Conservation (phyloP, 306 rosid genomes). For the Quercus variabilis region DNA sequence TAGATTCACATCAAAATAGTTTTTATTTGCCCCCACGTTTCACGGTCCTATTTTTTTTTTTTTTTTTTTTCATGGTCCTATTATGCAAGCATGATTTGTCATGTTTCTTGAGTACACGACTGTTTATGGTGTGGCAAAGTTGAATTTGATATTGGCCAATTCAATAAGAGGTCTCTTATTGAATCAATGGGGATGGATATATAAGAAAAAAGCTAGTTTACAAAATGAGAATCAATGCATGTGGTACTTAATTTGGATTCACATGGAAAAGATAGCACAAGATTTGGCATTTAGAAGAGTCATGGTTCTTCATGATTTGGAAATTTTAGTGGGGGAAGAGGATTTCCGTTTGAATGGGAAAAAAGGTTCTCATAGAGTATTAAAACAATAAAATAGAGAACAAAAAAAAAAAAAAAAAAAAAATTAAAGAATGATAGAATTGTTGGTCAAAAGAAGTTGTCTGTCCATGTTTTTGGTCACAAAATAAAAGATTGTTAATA, state of each 20-base stretch:
- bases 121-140: slow-evolving; percentile 13
- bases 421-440: slow-evolving; percentile 13
- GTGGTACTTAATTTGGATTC: slow-evolving; percentile 57
- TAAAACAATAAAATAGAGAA: slow-evolving; percentile 5
- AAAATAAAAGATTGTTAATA: neutral
- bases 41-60: no score
- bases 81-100: slow-evolving; percentile 17
- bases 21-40: slow-evolving; percentile 17
- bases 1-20: no score
- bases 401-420: neutral
- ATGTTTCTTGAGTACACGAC: slow-evolving; percentile 35
- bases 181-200: no score
- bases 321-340: slow-evolving; percentile 18
- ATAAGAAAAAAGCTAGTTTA: no score
- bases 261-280: slow-evolving; percentile 51
- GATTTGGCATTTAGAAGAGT: slow-evolving; percentile 39
- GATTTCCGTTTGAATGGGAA: slow-evolving; percentile 72
- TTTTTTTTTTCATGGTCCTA: neutral
- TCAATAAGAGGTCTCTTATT: neutral
- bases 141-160: slow-evolving; percentile 13
- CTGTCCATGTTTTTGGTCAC: slow-evolving; percentile 1
- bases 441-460: slow-evolving; percentile 42
- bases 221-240: slow-evolving; percentile 57
- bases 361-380: slow-evolving; percentile 22
- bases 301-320: slow-evolving; percentile 45